Base-by-base conservation (phyloP, 2,329 filamentous ascomycete genomes). In the Macroventuria anomochaeta region DNA sequence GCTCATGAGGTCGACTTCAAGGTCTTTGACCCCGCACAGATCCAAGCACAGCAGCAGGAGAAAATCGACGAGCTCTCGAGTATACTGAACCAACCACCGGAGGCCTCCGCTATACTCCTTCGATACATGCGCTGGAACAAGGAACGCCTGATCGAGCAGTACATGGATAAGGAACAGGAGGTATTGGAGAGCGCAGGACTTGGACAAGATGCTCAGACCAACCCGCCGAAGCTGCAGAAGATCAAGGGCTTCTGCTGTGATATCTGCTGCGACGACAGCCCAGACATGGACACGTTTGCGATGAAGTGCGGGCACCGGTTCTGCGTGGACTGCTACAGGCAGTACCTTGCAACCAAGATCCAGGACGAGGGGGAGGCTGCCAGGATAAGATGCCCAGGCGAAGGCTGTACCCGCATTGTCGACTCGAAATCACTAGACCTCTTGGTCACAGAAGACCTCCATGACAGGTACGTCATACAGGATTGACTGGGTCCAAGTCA, bases 251-350 rank as follows among this genome's bases (percentile, higher is more conserved):
- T 99, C 73, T 81, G 85, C 66, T 99, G 95, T 77, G 92, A 96
- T 57, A 99, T 99, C 61, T 99, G 95, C 79, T 97, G 90, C 75
- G 93, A 97, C 68, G 95, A 99, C 61, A 88, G 84, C 17, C 81
- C 86, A 0, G 86, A 84, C 1, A 77, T 97, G 17, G 75, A 90
- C 72, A 92, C 90, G 2, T 97, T 97, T 76, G 91, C 93, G 21
- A 91, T 99, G 85, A 96, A 91, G 70, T 99, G 95, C 74, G 91
- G 88, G 1, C 95, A 99, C 74, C 85, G 95, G 43, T 99, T 95
- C 74, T 99, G 95, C 66, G 87, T 93, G 28, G 85, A 91, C 68
- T 99, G 95, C 78, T 99, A 97, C 72, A 83, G 87, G 21, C 92
- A 96, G 44, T 99, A 99, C 68, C 79, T 99, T 21, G 84, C 81